These are phyloP conservation scores for Puccinia novopanici DNA, from an alignment of 1,284 basidiomycete genomes.

Conservation along the genomic window DNA sequence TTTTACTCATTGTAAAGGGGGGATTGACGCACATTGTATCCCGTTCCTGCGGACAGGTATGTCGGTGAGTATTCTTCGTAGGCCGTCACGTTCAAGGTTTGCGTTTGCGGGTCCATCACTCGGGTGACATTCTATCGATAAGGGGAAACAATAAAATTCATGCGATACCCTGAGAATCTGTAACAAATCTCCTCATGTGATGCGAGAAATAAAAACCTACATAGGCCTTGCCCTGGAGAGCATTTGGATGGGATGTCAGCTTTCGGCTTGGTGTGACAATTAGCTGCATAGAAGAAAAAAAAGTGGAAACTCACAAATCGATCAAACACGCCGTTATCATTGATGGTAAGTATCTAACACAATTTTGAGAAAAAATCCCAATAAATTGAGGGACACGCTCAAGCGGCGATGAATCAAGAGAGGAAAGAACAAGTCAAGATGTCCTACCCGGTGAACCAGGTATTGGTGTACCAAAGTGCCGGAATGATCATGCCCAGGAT, in stretches of 20 bases:
- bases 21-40: slow-evolving; percentile 28
- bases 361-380: background rate
- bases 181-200: no score
- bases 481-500: slow-evolving; percentile 41
- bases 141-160: background rate
- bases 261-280: no score
- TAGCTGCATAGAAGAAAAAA: background rate
- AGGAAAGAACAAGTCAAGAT: no score
- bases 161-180: no score
- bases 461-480: slow-evolving; percentile 48
- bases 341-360: slow-evolving; percentile 38
- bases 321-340: slow-evolving; percentile 45
- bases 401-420: background rate
- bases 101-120: slow-evolving; percentile 38
- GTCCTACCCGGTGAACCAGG: slow-evolving; percentile 36
- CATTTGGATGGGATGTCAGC: background rate
- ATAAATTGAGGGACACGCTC: background rate
- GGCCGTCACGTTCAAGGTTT: slow-evolving; percentile 30
- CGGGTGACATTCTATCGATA: slow-evolving; percentile 27
- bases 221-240: slow-evolving; percentile 35
- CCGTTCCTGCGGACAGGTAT: slow-evolving; percentile 45
- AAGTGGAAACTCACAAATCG: slow-evolving; percentile 49
- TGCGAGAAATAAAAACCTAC: slow-evolving; percentile 1
- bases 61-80: slow-evolving; percentile 46
- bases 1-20: background rate